phyloP scores from a whole-genome alignment of 176 grass and related monocot species.

The Microstegium vimineum region DNA sequence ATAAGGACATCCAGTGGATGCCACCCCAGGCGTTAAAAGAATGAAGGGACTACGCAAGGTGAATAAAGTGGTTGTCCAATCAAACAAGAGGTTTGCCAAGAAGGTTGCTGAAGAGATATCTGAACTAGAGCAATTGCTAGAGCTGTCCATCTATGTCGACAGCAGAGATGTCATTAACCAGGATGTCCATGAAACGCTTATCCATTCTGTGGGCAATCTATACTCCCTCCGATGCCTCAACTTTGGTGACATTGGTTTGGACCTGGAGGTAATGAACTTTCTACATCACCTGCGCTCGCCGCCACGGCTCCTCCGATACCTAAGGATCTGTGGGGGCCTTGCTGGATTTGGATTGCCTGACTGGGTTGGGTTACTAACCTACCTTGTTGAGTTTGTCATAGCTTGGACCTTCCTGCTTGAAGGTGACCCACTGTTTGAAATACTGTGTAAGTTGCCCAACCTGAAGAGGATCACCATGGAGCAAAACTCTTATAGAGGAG shows the following conservation, averaged over 20 bases:
- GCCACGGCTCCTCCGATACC: background rate
- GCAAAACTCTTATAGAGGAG: background rate
- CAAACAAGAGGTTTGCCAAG: background rate
- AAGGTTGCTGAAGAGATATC: background rate
- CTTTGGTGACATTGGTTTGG: no score
- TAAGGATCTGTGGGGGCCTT: background rate
- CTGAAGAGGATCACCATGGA: background rate
- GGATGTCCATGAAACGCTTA: background rate
- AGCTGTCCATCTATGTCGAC: background rate
- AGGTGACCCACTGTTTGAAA: background rate
- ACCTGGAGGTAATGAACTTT: background rate
- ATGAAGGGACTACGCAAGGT: background rate
- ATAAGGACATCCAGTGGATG: background rate
- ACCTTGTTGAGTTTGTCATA: conserved; percentile 9
- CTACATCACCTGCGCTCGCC: background rate
- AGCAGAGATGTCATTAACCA: no score
- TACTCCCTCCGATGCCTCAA: background rate
- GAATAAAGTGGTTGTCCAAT: accelerated
- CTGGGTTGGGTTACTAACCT: background rate
- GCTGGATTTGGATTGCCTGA: background rate
- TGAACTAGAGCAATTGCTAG: background rate
- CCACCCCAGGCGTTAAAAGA: background rate
- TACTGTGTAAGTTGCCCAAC: conserved; percentile 9
- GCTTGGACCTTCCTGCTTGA: background rate
- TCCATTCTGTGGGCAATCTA: background rate